Evolutionary conservation across 148 eudicot species (phyloP), one percentile per base, ranked within the genome.

Genomic region (Rhododendron kiyosumense): DNA sequence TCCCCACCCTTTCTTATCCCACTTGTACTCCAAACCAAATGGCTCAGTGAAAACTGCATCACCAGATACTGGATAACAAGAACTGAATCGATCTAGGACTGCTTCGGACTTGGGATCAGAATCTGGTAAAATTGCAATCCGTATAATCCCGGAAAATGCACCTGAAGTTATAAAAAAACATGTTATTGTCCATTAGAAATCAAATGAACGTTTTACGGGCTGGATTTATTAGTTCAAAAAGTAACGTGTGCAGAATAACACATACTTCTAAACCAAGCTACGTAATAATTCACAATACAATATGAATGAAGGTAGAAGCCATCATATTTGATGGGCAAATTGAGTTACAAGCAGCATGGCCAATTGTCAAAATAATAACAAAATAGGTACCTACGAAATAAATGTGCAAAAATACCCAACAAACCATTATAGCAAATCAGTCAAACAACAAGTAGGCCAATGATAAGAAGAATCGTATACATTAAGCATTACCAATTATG

Each of bases 1-100:
- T 24, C 99, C 99, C 92, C 92, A 93, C 14, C 99, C 99, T 61
- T 85, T 89, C 73, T 88, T 95, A 36, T 93, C 95, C 96, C 96
- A 97, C 61, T 85, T 94, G 88, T 97, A 97, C 77, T 93, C 95
- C 84, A 97, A 87, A 78, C 86, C 82, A 87, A 88, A 97, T 5
- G 99, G 99, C 49, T 81, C 82, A 3, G 75, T 88, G 48, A 97
- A 92, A 30, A 83, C 84, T 54, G 94, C 96, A 49, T 91, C 84
- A 11, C 99, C 99, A 2, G 88, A 85, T 20, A 94, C 92, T 22
- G 99, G 94, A 87, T 97, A 97, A 85, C 98, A 94, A 45, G 94
- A 84, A 83, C 98, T 93, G 83, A 91, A 97, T 52, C 87, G 86
- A 88, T 97, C 99, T 20, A 97, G 92, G 54, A 90, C 83, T 4